Evolutionary conservation across 2,329 filamentous ascomycete species (phyloP), one percentile per base, ranked within the genome.

Genomic region (Trichophyton simii): DNA sequence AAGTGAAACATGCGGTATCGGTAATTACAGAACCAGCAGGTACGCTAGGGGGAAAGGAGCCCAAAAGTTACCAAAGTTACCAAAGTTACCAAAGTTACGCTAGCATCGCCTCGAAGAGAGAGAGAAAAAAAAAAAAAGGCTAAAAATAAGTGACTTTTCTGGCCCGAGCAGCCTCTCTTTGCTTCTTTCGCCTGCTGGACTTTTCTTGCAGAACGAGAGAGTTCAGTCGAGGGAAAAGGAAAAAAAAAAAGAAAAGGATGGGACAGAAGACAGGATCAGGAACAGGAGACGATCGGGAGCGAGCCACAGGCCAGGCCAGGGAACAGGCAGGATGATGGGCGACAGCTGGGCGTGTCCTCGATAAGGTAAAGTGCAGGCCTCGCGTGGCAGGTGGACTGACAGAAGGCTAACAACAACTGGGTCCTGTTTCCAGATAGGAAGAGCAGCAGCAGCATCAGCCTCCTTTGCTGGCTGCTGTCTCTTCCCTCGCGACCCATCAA

Each of bases 1-100:
- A 48, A 38, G 58, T 59, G 58, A 59, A 59, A 59, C 58, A 59
- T 52, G n/a, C 41, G 18, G 22, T 31, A 50, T 25, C 7, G 7
- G 58, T 48, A 48, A 15, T 59, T 34, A 59, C 58, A n/a, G 22
- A 38, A 59, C 44, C 28, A 9, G 22, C 20, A 18, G 9, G 28
- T 15, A 42, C 20, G 25, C 55, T 41, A 38, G 55, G 31, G 8
- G 6, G 3, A 9, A 41, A 22, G 15, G 9, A n/a, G 8, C 25
- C 6, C 15, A 58, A 58, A 42, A 58, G 55, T 34, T 18, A 36
- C n/a, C 18, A 41, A 20, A 34, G 31, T 6, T 9, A 34, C 6
- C 31, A 34, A 34, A 34, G 8, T 34, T 34, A 34, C 6, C 22
- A 31, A 28, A 52, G 48, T 54, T 54, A 34, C 48, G 28, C 52